Evolutionary conservation across 2,329 filamentous ascomycete genomes (phyloP).

Genomic region (Lojkania enalia): DNA sequence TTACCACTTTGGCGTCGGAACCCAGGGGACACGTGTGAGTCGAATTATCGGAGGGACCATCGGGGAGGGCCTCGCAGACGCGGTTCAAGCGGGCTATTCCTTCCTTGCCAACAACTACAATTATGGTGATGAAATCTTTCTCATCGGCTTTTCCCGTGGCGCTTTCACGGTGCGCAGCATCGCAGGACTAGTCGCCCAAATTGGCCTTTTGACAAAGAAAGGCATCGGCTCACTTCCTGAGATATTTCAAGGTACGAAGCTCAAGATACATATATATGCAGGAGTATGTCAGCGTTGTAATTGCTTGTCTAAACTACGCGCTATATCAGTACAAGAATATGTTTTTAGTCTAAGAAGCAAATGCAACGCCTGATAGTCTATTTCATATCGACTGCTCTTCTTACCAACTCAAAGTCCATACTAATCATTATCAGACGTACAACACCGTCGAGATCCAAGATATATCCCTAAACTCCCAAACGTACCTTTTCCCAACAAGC

Average conservation of each 20-base stretch:
- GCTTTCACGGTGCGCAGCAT: slow-evolving; percentile 52
- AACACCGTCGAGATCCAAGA: slow-evolving; percentile 47
- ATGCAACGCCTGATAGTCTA: no score
- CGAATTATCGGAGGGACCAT: slow-evolving; percentile 47
- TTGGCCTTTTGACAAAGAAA: slow-evolving; percentile 55
- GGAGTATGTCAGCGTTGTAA: no score
- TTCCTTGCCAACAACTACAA: slow-evolving; percentile 59
- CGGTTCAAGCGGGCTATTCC: slow-evolving; percentile 53
- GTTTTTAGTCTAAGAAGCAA: no score
- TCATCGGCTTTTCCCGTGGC: slow-evolving; percentile 53
- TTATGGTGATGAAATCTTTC: slow-evolving; percentile 54
- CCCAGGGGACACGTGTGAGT: slow-evolving; percentile 48
- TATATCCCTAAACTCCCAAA: slow-evolving; percentile 52
- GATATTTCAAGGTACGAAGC: slow-evolving; percentile 50
- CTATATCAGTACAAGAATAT: no score
- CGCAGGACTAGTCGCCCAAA: slow-evolving; percentile 48
- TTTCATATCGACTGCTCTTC: no score
- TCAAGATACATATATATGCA: no score
- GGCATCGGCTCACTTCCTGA: slow-evolving; percentile 51
- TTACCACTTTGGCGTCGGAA: slow-evolving; percentile 55
- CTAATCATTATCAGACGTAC: no score
- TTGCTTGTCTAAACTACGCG: no score
- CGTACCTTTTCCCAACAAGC: slow-evolving; percentile 53
- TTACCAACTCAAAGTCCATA: no score
- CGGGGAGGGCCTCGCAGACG: slow-evolving; percentile 52